Conservation (phyloP, 2,329 filamentous ascomycete species). For the Fusarium decemcellulare region DNA sequence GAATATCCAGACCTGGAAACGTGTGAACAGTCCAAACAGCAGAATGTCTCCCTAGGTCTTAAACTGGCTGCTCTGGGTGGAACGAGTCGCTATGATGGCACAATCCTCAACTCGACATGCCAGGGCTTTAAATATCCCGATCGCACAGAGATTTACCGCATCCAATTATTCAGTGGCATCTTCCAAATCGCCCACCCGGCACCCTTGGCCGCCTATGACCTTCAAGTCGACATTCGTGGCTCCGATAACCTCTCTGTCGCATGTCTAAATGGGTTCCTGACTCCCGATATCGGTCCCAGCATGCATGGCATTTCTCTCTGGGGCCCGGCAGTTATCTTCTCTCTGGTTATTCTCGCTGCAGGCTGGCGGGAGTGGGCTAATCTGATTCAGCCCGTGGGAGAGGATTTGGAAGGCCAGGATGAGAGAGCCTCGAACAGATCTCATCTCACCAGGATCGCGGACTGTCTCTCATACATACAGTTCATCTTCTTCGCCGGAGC, state of each 20-base stretch:
- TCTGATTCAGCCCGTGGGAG: conserved; percentile 15
- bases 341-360: conserved; percentile 35
- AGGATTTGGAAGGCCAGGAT: conserved; percentile 21
- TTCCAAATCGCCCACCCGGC: conserved; percentile 48
- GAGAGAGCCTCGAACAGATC: conserved; percentile 13
- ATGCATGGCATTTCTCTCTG: conserved; percentile 25
- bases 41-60: conserved; percentile 27
- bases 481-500: conserved; percentile 80
- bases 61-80: conserved; percentile 36
- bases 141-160: not conserved
- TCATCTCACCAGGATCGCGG: conserved; percentile 44
- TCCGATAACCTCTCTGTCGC: conserved; percentile 29
- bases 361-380: conserved; percentile 31
- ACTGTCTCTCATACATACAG: conserved; percentile 83
- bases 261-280: conserved; percentile 33
- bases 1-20: conserved; percentile 1
- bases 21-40: conserved; percentile 17
- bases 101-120: conserved; percentile 39
- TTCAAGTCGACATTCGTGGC: conserved; percentile 32
- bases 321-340: conserved; percentile 25
- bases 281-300: conserved; percentile 30
- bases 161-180: conserved; percentile 1
- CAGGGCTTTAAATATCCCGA: not conserved
- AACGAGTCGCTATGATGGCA: conserved; percentile 26
- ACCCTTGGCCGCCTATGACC: conserved; percentile 35